Evolutionary conservation across 441 rosid genomes (phyloP), one percentile per base, ranked within the genome.

Genomic region (Eutrema salsugineum): DNA sequence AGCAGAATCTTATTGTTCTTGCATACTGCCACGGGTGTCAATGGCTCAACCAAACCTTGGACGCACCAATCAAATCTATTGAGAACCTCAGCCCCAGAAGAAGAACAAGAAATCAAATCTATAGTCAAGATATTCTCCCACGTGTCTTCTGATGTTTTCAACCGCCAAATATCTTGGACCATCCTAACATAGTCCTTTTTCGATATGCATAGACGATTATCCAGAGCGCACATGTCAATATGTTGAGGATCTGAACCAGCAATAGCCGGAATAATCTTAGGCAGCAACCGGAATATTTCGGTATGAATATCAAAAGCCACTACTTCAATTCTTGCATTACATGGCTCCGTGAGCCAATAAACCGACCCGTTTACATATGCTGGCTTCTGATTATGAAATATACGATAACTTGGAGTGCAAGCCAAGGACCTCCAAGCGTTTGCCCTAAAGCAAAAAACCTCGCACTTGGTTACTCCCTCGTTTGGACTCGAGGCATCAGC

Each of bases 391-490:
- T 11, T 2, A 39, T 15, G n/a, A 66, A 0, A 73, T 19, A 74
- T 40, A 8, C 11, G 22, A 33, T 66, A 50, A 16, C 63, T 66
- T 74, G 72, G 68, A 17, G 12, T 59, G 40, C 62, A 73, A 40
- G 67, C 0, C 67, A 73, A 66, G 68, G 58, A 57, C 7, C 67
- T 58, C 72, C 62, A 66, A 28, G 77, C 35, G 43, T 64, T 72
- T 56, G 66, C 16, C 59, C 43, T 56, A 72, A 65, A 64, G 12
- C 56, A 44, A 5, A 65, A 65, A 57, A 73, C 71, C 43, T 73
- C 71, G n/a, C 77, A 73, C 19, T 73, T 66, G 38, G 71, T 64
- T 20, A 48, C 6, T 35, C 17, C 15, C 14, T 43, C 15, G 15
- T 61, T 16, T 61, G 51, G 27, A 60, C 36, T 35, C 42, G 12